A percentile compares a stretch with the other conserved stretches of the same genome.
These are phyloP conservation scores for Populus hybrid DNA, from an alignment of 441 rosid genomes.

Conservation along the genomic window DNA sequence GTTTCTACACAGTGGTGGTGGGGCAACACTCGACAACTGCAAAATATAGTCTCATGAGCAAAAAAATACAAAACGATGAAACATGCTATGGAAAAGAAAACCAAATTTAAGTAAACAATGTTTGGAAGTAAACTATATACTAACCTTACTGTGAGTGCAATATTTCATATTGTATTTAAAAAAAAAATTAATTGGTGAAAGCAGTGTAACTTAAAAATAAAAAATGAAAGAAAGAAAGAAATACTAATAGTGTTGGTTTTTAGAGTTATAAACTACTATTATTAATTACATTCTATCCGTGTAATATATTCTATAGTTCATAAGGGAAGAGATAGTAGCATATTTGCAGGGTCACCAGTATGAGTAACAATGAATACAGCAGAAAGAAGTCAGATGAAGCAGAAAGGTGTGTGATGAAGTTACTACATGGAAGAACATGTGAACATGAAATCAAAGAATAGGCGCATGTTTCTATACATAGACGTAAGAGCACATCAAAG, in stretches of 20 bases:
- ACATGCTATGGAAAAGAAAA: background rate
- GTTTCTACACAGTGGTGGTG: constrained; percentile 90
- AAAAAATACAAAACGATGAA: background rate
- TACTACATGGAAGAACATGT: background rate
- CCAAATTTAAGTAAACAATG: background rate
- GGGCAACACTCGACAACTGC: constrained; percentile 85
- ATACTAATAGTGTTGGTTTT: background rate
- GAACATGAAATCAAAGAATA: background rate
- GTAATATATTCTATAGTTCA: background rate
- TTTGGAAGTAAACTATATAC: background rate
- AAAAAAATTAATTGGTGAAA: background rate
- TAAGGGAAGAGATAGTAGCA: background rate
- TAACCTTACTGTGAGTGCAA: background rate
- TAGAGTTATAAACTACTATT: background rate
- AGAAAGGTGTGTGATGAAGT: background rate
- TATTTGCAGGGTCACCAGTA: background rate
- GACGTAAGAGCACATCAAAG: background rate
- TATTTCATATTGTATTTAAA: no score
- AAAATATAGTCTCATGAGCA: constrained; percentile 25
- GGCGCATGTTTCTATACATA: background rate
- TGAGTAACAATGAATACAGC: background rate
- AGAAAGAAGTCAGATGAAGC: background rate
- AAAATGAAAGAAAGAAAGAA: background rate
- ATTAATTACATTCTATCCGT: background rate
- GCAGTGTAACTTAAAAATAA: background rate